Evolutionary conservation across 768 basidiomycete genomes (phyloP).

Genomic region (Mycena chlorophos): DNA sequence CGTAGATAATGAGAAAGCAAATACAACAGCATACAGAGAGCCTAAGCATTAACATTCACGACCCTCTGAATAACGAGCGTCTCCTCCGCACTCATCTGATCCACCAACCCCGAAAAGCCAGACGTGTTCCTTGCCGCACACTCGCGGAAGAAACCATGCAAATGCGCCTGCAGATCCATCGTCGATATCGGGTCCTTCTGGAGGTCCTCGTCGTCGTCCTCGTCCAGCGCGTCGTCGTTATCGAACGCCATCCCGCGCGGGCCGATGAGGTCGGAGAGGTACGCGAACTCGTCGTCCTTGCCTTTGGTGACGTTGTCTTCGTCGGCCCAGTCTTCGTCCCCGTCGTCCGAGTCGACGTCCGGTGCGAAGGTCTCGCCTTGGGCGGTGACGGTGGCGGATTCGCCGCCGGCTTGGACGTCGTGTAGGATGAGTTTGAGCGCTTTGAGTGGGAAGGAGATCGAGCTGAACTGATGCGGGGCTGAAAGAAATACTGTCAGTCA

Average conservation of each 20-base stretch:
- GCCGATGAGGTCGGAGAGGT: constrained; percentile 81
- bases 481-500: constrained; percentile 23
- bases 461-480: constrained; percentile 88
- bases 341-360: constrained; percentile 79
- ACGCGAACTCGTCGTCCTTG: constrained; percentile 78
- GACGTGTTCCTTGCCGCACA: constrained; percentile 62
- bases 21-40: neutral
- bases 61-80: constrained; percentile 60
- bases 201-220: constrained; percentile 84
- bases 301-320: constrained; percentile 67
- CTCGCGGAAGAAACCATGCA: constrained; percentile 70
- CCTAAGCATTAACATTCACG: constrained; percentile 26
- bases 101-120: constrained; percentile 62
- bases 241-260: constrained; percentile 72
- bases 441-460: constrained; percentile 87
- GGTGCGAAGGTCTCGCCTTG: constrained; percentile 49
- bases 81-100: constrained; percentile 72
- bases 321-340: constrained; percentile 92
- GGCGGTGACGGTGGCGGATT: constrained; percentile 64
- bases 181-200: constrained; percentile 82
- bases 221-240: constrained; percentile 73
- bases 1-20: too few species aligned
- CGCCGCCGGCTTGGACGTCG: constrained; percentile 80
- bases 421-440: constrained; percentile 86
- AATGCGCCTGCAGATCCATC: constrained; percentile 78